Conservation (phyloP, 345 rosid genomes). For the Tarenaya hassleriana region DNA sequence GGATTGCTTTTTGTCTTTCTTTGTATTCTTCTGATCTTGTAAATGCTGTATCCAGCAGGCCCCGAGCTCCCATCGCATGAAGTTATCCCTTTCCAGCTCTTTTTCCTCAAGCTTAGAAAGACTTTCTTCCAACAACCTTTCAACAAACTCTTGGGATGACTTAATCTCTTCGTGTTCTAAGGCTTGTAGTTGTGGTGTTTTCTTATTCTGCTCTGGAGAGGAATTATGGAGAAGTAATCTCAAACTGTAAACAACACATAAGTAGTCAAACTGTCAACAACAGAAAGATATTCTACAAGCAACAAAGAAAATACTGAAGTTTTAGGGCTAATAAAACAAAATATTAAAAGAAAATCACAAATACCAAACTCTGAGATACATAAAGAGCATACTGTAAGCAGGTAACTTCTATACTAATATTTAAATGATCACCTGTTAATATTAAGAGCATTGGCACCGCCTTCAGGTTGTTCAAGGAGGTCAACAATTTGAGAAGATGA, state of each 20-base stretch:
- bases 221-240: constrained; percentile 72
- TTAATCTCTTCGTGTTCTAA: constrained; percentile 51
- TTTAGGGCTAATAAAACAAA: no score
- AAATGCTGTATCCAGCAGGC: constrained; percentile 99
- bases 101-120: constrained; percentile 71
- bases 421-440: constrained; percentile 61
- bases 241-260: constrained; percentile 48
- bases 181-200: constrained; percentile 34
- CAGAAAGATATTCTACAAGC: background rate
- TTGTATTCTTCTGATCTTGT: constrained; percentile 83
- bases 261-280: constrained; percentile 10
- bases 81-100: constrained; percentile 41
- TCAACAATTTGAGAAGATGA: constrained; percentile 54
- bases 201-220: constrained; percentile 47
- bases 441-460: constrained; percentile 96
- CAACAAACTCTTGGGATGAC: constrained; percentile 52
- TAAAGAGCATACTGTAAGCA: constrained; percentile 3
- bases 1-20: constrained; percentile 68
- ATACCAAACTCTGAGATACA: background rate
- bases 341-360: background rate
- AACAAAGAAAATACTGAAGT: no score
- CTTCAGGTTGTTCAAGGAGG: constrained; percentile 86
- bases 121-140: constrained; percentile 75
- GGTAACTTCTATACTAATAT: background rate
- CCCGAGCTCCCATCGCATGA: constrained; percentile 97